A percentile compares a stretch with the other conserved stretches of the same genome.
Evolutionary conservation across 768 basidiomycete genomes (phyloP).

Genomic region (Panus rudis): DNA sequence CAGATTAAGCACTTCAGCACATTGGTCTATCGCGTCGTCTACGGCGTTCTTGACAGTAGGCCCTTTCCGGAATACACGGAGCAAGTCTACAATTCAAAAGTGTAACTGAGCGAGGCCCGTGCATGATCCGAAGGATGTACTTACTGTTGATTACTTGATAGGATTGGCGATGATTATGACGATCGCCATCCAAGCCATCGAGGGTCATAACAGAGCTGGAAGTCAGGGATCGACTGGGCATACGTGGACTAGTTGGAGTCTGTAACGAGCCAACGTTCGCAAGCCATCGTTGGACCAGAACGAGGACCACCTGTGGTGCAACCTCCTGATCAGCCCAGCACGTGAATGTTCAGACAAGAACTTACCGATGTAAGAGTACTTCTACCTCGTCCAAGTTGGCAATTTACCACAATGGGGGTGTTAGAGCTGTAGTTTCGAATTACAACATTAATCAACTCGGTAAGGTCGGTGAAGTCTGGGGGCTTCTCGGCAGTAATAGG

Average conservation of each 20-base stretch:
- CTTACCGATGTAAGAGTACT: conserved; percentile 85
- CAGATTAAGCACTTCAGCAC: conserved; percentile 75
- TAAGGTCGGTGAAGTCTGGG: conserved; percentile 68
- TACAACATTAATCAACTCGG: conserved; percentile 73
- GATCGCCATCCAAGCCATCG: conserved; percentile 25
- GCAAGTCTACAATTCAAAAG: conserved; percentile 44
- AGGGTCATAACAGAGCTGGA: conserved; percentile 31
- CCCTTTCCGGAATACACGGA: conserved; percentile 84
- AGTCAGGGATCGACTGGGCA: conserved; percentile 37
- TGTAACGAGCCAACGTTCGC: conserved; percentile 29
- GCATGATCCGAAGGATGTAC: conserved; percentile 14
- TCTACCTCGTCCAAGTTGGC: conserved; percentile 89
- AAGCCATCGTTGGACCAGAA: conserved; percentile 83
- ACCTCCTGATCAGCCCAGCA: neutral
- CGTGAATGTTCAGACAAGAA: neutral
- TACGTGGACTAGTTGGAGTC: conserved; percentile 30
- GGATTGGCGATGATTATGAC: conserved; percentile 44
- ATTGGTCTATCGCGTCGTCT: conserved; percentile 84
- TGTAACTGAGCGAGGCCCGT: conserved; percentile 1
- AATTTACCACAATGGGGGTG: conserved; percentile 88
- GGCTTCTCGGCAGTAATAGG: conserved; percentile 90
- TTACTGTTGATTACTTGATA: conserved; percentile 88
- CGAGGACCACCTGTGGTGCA: conserved; percentile 55
- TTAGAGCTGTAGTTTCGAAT: conserved; percentile 58
- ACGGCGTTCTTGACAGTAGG: conserved; percentile 79